A percentile compares a stretch with the other conserved stretches of the same genome.
phyloP scores from a whole-genome alignment of 2,329 filamentous ascomycete genomes.

The Lasiodiplodia sp. region DNA sequence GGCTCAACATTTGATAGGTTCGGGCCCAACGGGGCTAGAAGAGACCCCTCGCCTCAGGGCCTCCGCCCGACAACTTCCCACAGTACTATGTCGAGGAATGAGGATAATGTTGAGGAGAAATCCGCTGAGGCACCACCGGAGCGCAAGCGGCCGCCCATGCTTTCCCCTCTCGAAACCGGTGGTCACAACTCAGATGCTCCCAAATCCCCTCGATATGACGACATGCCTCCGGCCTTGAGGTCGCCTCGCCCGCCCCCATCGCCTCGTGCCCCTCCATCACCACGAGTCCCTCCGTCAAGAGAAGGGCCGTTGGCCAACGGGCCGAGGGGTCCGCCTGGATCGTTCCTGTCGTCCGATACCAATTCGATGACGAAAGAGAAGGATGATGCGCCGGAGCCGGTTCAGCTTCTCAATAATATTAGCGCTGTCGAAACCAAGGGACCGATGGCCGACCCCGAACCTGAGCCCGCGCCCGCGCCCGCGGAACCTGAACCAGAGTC shows the following conservation, averaged over 20 bases:
- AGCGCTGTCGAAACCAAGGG: background rate
- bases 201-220: slow-evolving; percentile 22
- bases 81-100: slow-evolving; percentile 43
- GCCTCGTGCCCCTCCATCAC: slow-evolving; percentile 26
- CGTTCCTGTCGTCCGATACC: slow-evolving; percentile 25
- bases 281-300: slow-evolving; percentile 24
- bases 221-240: slow-evolving; percentile 27
- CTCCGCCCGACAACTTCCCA: slow-evolving; percentile 46
- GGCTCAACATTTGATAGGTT: slow-evolving; percentile 31
- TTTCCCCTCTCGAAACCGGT: slow-evolving; percentile 48
- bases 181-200: slow-evolving; percentile 10
- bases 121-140: slow-evolving; percentile 57
- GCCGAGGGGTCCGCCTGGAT: slow-evolving; percentile 26
- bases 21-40: slow-evolving; percentile 30
- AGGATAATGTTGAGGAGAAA: slow-evolving; percentile 40
- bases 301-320: slow-evolving; percentile 8
- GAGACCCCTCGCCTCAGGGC: slow-evolving; percentile 44
- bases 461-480: background rate
- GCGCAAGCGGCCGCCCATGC: slow-evolving; percentile 71
- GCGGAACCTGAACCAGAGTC: slow-evolving; percentile 28
- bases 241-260: slow-evolving; percentile 22
- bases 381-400: background rate
- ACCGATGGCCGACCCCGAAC: background rate
- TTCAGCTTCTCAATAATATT: slow-evolving; percentile 25
- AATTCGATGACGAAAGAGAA: slow-evolving; percentile 7